Percentiles rank a stretch among this genome's conserved stretches.
Conservation (phyloP, 345 rosid species). For the Erysimum cheiranthoides region DNA sequence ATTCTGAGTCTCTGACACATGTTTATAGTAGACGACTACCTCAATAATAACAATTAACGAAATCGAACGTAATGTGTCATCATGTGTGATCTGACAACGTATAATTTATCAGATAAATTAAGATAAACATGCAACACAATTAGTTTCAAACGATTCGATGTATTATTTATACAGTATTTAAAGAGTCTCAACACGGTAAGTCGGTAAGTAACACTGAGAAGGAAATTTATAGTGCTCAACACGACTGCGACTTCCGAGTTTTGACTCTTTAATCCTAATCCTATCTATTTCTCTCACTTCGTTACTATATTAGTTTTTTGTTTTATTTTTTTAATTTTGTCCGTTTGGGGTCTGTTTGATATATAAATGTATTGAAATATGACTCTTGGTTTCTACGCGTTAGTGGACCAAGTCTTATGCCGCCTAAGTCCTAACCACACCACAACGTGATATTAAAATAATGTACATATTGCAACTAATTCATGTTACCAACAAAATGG, state of each 20-base stretch:
- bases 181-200: not conserved
- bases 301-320: not conserved
- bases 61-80: too few relatives aligned
- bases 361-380: not conserved
- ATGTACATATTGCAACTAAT: conserved; percentile 9
- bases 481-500: conserved; percentile 20
- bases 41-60: too few relatives aligned
- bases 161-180: too few relatives aligned
- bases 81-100: too few relatives aligned
- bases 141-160: too few relatives aligned
- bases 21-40: too few relatives aligned
- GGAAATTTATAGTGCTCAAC: conserved; percentile 18
- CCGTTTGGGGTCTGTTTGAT: conserved; percentile 4
- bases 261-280: conserved; percentile 18
- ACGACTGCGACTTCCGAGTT: conserved; percentile 28
- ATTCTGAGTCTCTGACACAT: too few relatives aligned
- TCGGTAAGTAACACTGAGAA: not conserved
- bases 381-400: conserved; percentile 26
- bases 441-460: conserved; percentile 25
- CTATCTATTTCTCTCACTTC: not conserved
- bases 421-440: conserved; percentile 39
- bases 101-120: too few relatives aligned
- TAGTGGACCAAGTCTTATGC: conserved; percentile 40
- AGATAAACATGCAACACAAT: not conserved
- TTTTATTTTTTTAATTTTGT: not conserved